Evolutionary conservation across 1,284 basidiomycete genomes (phyloP), one percentile per base, ranked within the genome.

Genomic region (Boletellus deceptivus): DNA sequence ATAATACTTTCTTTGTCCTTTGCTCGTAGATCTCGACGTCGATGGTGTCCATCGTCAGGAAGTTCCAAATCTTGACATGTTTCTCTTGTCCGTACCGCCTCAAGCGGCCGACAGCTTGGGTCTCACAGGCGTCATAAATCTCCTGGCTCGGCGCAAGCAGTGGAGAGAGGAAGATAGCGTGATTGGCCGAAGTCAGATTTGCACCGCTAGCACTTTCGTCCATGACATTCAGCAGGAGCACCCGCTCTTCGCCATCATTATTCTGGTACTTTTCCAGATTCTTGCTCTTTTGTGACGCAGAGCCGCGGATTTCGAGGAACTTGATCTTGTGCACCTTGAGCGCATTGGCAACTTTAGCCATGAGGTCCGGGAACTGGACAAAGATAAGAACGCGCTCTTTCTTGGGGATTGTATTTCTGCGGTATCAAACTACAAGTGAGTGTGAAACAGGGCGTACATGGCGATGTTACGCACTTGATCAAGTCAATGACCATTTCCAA

Each of bases 131-230:
- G 29, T 85, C 80, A 67, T 95, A 96, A 50, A 89, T 89, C 68
- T 89, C 89, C 70, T 87, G 80, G 20, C 84, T 78, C 27, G 79
- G 75, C 17, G 91, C 82, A 18, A 95, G 83, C 31, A 98, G 76
- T 3, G 94, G 94, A 4, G 91, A 94, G 46, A 98, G 75, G 78
- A 98, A 98, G 65, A 98, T 89, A 33, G 92, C 94, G 62, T 96
- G 93, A 72, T 95, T 98, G 14, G 95, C 94, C 17, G 83, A 86
- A 1, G 94, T 97, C 62, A 98, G 71, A 67, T 98, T 98, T 57
- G 91, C 86, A 45, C 94, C 94, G 45, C 92, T 92, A 2, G 94
- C 93, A 53, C 89, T 93, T 65, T 96, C 92, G 69, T 96, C 93
- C 79, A 91, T 93, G 55, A 96, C 89, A 61, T 92, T 93, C 53